Evolutionary conservation across 148 eudicot species (phyloP), one percentile per base, ranked within the genome.

Genomic region (Spergularia marina): DNA sequence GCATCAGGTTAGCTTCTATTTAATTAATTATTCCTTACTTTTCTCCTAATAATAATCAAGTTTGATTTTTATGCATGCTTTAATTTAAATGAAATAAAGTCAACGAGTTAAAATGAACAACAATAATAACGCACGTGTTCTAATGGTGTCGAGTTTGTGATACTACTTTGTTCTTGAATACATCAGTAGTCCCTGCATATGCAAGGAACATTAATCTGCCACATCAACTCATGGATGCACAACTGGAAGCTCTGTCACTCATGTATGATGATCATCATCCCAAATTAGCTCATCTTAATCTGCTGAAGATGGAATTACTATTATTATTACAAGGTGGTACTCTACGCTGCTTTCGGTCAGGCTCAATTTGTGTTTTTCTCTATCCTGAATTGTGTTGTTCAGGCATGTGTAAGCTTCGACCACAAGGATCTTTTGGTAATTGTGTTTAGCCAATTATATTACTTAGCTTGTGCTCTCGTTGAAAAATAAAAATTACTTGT

Each of bases 361-460:
- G 72, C 0, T 49, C 72, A 20, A 51, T 14, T 4, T 68, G 72
- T 34, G 49, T 18, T 52, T 68, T 68, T 21, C 40, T 68, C 1
- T 68, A 68, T 52, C 72, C 72, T 51, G 72, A 68, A 68, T 21
- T 68, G 72, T 66, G 70, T 41, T 66, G 70, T 44, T 66, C 70
- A n/a, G 70, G 70, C 12, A 66, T 66, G 70, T 66, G 70, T 66
- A 66, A 66, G 70, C 70, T 66, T 66, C 44, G 25, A 41, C 54
- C 71, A 68, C 23, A 51, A 18, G 39, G 72, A 12, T 57, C 72
- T 9, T 68, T 68, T 68, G 72, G 72, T 21, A 9, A 51, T 23
- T 68, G 72, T 51, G 34, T 23, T 23, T 23, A 23, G 25, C 25
- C 25, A 23, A 23, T 23, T 23, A 23, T 23, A 23, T 23, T 23